A percentile compares a stretch with the other conserved stretches of the same genome.
Evolutionary conservation across 2,329 filamentous ascomycete genomes (phyloP).

Genomic region (Sordariomycetes sp.): DNA sequence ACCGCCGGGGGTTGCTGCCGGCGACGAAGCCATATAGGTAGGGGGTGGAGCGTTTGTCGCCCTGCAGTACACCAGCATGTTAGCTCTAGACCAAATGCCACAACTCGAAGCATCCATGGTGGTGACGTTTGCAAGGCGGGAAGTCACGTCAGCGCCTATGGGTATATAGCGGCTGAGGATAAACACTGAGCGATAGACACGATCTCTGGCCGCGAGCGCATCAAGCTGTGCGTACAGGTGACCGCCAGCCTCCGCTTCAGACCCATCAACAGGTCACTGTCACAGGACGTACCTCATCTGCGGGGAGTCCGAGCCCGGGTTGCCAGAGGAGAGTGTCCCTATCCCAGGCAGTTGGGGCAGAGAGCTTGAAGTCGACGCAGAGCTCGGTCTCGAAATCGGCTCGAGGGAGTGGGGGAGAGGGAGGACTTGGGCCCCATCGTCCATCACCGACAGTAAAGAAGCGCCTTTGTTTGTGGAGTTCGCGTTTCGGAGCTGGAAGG

Average conservation of each 20-base stretch:
- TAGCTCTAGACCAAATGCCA: conserved; percentile 2
- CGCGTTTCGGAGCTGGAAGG: neutral
- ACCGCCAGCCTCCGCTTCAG: neutral
- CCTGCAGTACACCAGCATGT: conserved; percentile 3
- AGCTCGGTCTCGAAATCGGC: conserved; percentile 33
- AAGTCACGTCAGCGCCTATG: neutral
- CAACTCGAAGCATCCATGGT: neutral
- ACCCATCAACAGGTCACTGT: neutral
- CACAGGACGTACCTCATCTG: conserved; percentile 29
- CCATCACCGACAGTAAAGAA: conserved; percentile 22
- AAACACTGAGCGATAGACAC: neutral
- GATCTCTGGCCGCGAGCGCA: neutral
- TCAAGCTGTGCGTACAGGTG: neutral
- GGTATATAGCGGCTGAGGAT: neutral
- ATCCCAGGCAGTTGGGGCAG: conserved; percentile 32
- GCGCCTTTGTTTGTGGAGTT: neutral
- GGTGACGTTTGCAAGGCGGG: neutral
- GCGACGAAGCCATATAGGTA: neutral
- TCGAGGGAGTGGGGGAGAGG: conserved; percentile 27
- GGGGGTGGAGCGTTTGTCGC: conserved; percentile 6
- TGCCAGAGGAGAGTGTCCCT: conserved; percentile 27
- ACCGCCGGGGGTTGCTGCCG: neutral
- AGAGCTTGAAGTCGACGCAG: conserved; percentile 31
- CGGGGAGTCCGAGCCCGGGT: conserved; percentile 24
- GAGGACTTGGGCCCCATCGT: conserved; percentile 27